phyloP scores from a whole-genome alignment of 2,329 filamentous ascomycete species.

The Calonectria pauciramosa region DNA sequence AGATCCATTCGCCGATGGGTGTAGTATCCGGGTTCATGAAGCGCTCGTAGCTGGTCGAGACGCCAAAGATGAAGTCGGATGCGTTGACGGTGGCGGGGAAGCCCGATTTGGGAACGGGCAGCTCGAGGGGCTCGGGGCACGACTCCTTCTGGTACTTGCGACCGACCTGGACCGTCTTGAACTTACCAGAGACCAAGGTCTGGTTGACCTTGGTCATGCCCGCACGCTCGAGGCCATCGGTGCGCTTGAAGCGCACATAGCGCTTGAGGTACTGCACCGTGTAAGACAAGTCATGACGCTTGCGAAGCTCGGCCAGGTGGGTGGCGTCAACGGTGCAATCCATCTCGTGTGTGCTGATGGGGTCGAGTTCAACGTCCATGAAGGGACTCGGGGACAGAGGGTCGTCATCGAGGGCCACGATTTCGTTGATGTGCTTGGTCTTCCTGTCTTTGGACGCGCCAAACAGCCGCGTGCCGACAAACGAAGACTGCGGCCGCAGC shows the following conservation, averaged over 20 bases:
- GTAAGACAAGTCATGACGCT: constrained; percentile 62
- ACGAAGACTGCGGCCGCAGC: constrained; percentile 57
- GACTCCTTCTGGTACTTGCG: constrained; percentile 56
- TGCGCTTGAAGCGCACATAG: constrained; percentile 65
- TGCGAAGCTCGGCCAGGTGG: constrained; percentile 60
- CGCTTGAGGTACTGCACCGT: constrained; percentile 69
- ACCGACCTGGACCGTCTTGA: constrained; percentile 63
- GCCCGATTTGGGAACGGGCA: constrained; percentile 65
- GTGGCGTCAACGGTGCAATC: constrained; percentile 65
- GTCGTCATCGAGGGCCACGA: constrained; percentile 22
- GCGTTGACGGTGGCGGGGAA: constrained; percentile 65
- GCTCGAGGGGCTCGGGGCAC: constrained; percentile 64
- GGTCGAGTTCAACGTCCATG: constrained; percentile 28
- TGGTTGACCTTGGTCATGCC: constrained; percentile 65
- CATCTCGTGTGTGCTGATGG: constrained; percentile 52
- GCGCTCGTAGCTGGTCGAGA: constrained; percentile 70
- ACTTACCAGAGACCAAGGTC: constrained; percentile 61
- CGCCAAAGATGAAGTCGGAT: constrained; percentile 71
- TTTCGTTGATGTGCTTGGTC: constrained; percentile 48
- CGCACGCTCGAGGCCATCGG: constrained; percentile 62
- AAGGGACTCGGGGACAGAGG: constrained; percentile 35
- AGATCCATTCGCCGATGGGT: constrained; percentile 71
- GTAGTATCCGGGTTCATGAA: constrained; percentile 66
- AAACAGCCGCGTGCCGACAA: constrained; percentile 55
- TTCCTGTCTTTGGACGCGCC: constrained; percentile 45